Percentiles rank a stretch among this genome's conserved stretches.
Conservation (phyloP, 2,329 filamentous ascomycete genomes). For the Cercospora canescens region DNA sequence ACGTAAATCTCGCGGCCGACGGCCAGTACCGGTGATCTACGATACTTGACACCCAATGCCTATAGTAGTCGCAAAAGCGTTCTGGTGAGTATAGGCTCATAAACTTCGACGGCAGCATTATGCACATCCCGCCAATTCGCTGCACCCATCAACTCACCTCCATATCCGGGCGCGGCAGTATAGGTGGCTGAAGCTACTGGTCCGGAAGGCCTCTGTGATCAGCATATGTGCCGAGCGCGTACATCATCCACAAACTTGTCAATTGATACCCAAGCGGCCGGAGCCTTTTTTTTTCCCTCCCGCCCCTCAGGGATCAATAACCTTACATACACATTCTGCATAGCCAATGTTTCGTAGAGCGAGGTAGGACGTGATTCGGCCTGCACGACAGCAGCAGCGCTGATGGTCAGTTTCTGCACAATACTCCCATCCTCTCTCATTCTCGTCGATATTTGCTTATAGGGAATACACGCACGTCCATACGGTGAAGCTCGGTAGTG, state of each 20-base stretch:
- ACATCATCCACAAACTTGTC: too few relatives aligned
- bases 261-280: too few relatives aligned
- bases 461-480: conserved; percentile 32
- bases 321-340: conserved; percentile 62
- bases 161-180: conserved; percentile 67
- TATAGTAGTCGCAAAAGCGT: neutral
- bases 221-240: conserved; percentile 2
- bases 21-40: conserved; percentile 67
- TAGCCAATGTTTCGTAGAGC: conserved; percentile 65
- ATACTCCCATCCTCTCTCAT: neutral
- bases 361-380: conserved; percentile 67
- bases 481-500: conserved; percentile 68
- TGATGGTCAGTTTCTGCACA: neutral
- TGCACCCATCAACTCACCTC: conserved; percentile 22
- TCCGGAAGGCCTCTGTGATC: neutral
- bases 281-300: too few relatives aligned
- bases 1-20: conserved; percentile 69
- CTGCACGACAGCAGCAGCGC: conserved; percentile 32
- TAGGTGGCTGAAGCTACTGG: conserved; percentile 60
- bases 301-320: too few relatives aligned
- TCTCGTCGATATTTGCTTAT: neutral
- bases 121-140: too few relatives aligned
- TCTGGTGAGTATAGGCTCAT: neutral
- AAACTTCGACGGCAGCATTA: too few relatives aligned
- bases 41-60: conserved; percentile 63